These are phyloP conservation scores for Solanum pinnatisectum DNA, from an alignment of 257 asterid species.

Conservation along the genomic window DNA sequence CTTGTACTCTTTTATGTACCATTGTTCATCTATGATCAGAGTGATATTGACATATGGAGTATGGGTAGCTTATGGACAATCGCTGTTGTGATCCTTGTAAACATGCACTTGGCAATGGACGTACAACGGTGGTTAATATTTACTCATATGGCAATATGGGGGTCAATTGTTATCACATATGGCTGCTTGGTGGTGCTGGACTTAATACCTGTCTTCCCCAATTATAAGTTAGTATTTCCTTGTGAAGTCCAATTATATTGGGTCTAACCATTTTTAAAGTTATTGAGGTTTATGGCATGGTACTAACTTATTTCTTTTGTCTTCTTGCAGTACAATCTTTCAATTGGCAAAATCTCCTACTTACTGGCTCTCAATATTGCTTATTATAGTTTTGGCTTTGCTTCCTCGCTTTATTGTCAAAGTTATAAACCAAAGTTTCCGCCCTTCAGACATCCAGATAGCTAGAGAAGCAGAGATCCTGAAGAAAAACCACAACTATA, in stretches of 20 bases:
- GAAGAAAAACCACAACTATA: slow-evolving; percentile 29
- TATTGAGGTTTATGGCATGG: not conserved
- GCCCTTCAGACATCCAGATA: slow-evolving; percentile 91
- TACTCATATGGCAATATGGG: slow-evolving; percentile 89
- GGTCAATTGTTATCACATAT: slow-evolving; percentile 50
- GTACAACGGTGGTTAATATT: slow-evolving; percentile 70
- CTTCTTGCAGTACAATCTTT: slow-evolving; percentile 73
- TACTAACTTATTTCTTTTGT: not conserved
- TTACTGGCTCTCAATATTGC: slow-evolving; percentile 88
- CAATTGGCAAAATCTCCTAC: slow-evolving; percentile 60
- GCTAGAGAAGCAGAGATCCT: slow-evolving; percentile 94
- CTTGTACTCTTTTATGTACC: slow-evolving; percentile 91
- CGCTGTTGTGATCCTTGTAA: slow-evolving; percentile 81
- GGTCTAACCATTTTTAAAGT: not conserved
- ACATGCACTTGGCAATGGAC: slow-evolving; percentile 95
- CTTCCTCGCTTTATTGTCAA: slow-evolving; percentile 83
- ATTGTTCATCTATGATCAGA: slow-evolving; percentile 50
- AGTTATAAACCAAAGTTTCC: slow-evolving; percentile 58
- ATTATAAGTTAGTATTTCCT: slow-evolving; percentile 70
- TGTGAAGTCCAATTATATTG: not conserved
- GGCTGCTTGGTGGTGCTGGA: slow-evolving; percentile 46
- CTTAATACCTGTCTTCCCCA: slow-evolving; percentile 64
- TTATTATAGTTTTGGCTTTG: slow-evolving; percentile 64
- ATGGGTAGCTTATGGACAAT: slow-evolving; percentile 98
- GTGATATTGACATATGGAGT: slow-evolving; percentile 94